A percentile compares a stretch with the other conserved stretches of the same genome.
Conservation (phyloP, 345 rosid species). For the Carallia pectinifolia region DNA sequence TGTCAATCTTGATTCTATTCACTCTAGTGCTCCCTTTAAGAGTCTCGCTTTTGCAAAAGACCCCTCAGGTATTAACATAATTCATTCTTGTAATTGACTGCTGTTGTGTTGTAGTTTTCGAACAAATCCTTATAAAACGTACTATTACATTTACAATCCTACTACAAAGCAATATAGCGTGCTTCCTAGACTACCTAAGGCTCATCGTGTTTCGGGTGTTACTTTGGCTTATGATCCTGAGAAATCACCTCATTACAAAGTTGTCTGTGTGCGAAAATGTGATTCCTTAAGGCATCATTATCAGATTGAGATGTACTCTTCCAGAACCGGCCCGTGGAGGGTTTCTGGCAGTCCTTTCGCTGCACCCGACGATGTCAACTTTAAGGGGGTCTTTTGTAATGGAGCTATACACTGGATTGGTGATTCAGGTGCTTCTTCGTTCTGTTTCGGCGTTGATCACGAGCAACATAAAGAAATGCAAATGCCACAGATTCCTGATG, state of each 20-base stretch:
- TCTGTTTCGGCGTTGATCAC: constrained; percentile 26
- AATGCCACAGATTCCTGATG: constrained; percentile 20
- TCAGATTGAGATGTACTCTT: constrained; percentile 35
- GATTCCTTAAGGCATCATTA: neutral
- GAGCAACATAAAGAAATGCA: constrained; percentile 31
- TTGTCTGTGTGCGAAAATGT: constrained; percentile 26
- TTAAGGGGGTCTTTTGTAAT: constrained; percentile 24
- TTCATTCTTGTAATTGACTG: constrained; percentile 53
- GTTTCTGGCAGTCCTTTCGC: constrained; percentile 14
- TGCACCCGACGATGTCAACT: neutral
- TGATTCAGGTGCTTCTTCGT: constrained; percentile 5
- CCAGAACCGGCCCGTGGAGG: constrained; percentile 38
- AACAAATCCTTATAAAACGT: neutral
- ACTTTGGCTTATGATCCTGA: constrained; percentile 46
- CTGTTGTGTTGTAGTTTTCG: constrained; percentile 38
- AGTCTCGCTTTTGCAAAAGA: constrained; percentile 28
- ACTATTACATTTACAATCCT: constrained; percentile 41
- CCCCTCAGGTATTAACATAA: constrained; percentile 25
- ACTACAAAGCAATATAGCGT: constrained; percentile 32
- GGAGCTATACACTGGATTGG: constrained; percentile 37
- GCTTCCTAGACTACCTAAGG: constrained; percentile 18
- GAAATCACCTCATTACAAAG: constrained; percentile 37
- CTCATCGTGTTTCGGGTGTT: constrained; percentile 12
- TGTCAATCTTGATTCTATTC: constrained; percentile 15
- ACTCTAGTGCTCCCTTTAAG: constrained; percentile 14